Conservation (phyloP, 2,329 filamentous ascomycete species). For the Talaromyces sp. region DNA sequence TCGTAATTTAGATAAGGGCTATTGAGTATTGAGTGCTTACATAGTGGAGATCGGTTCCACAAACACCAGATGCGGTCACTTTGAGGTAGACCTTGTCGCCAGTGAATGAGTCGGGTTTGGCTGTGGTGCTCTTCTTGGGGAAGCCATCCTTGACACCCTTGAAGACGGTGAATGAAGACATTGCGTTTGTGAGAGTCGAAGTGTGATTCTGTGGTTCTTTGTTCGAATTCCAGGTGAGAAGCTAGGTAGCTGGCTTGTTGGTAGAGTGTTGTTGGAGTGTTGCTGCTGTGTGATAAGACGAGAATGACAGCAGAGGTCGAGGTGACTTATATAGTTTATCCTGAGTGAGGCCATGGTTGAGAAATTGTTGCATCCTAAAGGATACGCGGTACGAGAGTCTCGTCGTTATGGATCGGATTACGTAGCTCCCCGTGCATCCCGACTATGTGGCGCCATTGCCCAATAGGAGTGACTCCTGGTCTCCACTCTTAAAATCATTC, state of each 20-base stretch:
- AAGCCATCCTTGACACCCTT: conserved; percentile 3
- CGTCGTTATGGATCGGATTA: background rate
- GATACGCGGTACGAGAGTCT: background rate
- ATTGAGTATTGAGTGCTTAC: background rate
- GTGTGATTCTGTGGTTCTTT: background rate
- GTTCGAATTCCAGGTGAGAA: background rate
- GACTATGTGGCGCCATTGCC: background rate
- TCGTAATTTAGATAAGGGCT: background rate
- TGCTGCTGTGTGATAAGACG: background rate
- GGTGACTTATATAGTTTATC: conserved; percentile 1
- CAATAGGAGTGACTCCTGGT: conserved; percentile 2
- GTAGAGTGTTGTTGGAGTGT: background rate
- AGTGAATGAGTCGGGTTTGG: conserved; percentile 2
- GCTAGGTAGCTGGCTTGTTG: background rate
- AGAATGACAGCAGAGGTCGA: background rate
- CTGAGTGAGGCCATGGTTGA: background rate
- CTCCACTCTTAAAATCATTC: background rate
- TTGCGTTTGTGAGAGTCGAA: background rate
- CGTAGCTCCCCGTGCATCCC: background rate
- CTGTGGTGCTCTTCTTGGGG: conserved; percentile 3
- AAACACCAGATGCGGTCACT: conserved; percentile 25
- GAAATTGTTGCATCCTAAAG: background rate
- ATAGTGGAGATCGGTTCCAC: conserved; percentile 25
- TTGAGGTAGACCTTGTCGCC: conserved; percentile 21
- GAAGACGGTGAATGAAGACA: conserved; percentile 10